Evolutionary conservation across 768 basidiomycete species (phyloP).

Genomic region (Mycena filopes): DNA sequence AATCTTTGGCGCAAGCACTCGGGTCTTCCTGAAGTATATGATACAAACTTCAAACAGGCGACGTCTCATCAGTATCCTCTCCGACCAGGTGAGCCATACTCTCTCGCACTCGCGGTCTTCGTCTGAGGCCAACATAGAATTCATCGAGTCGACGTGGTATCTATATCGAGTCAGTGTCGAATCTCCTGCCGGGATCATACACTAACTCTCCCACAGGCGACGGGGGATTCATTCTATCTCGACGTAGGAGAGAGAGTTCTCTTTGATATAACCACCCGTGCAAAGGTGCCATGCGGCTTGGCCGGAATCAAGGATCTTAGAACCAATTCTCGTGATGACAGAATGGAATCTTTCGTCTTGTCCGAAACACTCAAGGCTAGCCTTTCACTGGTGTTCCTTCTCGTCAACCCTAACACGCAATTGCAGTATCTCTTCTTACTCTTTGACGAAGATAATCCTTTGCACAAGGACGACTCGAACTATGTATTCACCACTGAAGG

Average conservation of each 20-base stretch:
- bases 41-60: slow-evolving; percentile 76
- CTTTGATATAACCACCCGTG: slow-evolving; percentile 74
- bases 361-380: slow-evolving; percentile 91
- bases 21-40: slow-evolving; percentile 93
- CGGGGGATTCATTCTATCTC: slow-evolving; percentile 91
- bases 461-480: slow-evolving; percentile 83
- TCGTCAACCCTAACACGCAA: background rate
- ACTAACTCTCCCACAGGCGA: slow-evolving; percentile 68
- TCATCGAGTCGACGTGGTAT: slow-evolving; percentile 97
- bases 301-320: slow-evolving; percentile 84
- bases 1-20: slow-evolving; percentile 91
- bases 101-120: background rate
- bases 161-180: slow-evolving; percentile 76
- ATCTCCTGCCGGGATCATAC: slow-evolving; percentile 7
- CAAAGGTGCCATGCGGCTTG: slow-evolving; percentile 89
- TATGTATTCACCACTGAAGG: slow-evolving; percentile 97
- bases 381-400: background rate
- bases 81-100: slow-evolving; percentile 66
- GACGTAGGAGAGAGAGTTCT: slow-evolving; percentile 90
- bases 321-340: slow-evolving; percentile 82
- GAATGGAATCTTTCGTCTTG: slow-evolving; percentile 98
- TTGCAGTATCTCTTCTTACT: slow-evolving; percentile 89
- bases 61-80: slow-evolving; percentile 85
- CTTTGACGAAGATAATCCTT: slow-evolving; percentile 85
- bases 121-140: slow-evolving; percentile 61